Percentiles rank a stretch among this genome's conserved stretches.
phyloP scores from a whole-genome alignment of 805 yeast genomes.

The Yamadazyma endophytica region DNA sequence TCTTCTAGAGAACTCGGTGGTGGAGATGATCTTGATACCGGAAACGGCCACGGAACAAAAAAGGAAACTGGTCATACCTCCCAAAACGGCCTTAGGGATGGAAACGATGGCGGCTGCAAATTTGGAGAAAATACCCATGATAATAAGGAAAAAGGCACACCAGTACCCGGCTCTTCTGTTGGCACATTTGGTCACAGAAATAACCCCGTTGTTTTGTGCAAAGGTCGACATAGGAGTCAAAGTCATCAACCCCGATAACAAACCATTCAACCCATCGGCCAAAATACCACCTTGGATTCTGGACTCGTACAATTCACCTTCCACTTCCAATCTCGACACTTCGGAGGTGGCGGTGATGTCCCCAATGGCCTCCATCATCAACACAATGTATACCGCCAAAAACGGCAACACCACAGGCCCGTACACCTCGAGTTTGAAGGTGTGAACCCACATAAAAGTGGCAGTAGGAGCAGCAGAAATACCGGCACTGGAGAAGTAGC shows the following conservation, averaged over 20 bases:
- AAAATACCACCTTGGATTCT: slow-evolving; percentile 90
- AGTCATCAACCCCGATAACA: slow-evolving; percentile 73
- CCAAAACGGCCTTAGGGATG: slow-evolving; percentile 47
- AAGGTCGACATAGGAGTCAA: slow-evolving; percentile 88
- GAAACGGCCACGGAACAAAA: slow-evolving; percentile 76
- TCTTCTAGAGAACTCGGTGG: slow-evolving; percentile 62
- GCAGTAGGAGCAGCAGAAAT: slow-evolving; percentile 75
- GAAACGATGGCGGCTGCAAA: slow-evolving; percentile 87
- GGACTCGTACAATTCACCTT: slow-evolving; percentile 76
- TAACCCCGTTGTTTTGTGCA: slow-evolving; percentile 95
- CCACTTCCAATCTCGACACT: slow-evolving; percentile 80
- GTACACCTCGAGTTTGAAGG: slow-evolving; percentile 70
- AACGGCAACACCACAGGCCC: slow-evolving; percentile 86
- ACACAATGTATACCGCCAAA: slow-evolving; percentile 73
- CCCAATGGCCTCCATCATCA: slow-evolving; percentile 93
- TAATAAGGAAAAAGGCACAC: slow-evolving; percentile 71
- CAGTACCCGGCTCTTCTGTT: slow-evolving; percentile 76
- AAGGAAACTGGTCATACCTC: slow-evolving; percentile 82
- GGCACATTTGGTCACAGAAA: slow-evolving; percentile 88
- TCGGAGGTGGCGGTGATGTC: slow-evolving; percentile 93
- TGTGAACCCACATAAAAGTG: slow-evolving; percentile 84
- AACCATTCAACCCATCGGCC: slow-evolving; percentile 82
- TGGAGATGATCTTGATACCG: slow-evolving; percentile 62
- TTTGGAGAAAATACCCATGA: slow-evolving; percentile 87
- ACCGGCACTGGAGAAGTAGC: slow-evolving; percentile 56